phyloP scores from a whole-genome alignment of 164 flowering plant genomes.

The Umbilicus rupestris region DNA sequence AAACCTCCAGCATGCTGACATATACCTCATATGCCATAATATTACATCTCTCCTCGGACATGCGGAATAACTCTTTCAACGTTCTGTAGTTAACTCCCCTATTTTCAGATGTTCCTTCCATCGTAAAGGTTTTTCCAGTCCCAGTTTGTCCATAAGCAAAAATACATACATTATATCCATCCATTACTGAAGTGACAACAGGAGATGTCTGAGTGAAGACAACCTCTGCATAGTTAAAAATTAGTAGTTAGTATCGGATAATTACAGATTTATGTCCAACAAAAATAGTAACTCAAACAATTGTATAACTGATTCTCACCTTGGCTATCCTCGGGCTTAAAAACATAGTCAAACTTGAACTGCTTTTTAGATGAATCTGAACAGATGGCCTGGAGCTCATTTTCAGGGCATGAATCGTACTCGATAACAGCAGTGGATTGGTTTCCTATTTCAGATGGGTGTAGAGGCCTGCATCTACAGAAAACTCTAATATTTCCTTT shows the following conservation, averaged over 20 bases:
- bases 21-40: conserved; percentile 46
- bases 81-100: conserved; percentile 90
- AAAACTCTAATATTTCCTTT: conserved; percentile 87
- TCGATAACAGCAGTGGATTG: conserved; percentile 50
- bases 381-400: conserved; percentile 49
- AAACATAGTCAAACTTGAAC: conserved; percentile 77
- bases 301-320: conserved; percentile 31
- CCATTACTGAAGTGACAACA: conserved; percentile 66
- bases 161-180: conserved; percentile 85
- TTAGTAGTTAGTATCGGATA: not conserved
- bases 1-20: conserved; percentile 89
- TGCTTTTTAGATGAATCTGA: conserved; percentile 64
- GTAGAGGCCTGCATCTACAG: conserved; percentile 84
- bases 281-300: not conserved
- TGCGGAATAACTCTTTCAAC: conserved; percentile 57
- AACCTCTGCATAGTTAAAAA: conserved; percentile 31
- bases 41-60: conserved; percentile 38
- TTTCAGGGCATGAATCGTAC: conserved; percentile 49
- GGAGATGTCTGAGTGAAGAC: no score
- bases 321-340: conserved; percentile 64
- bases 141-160: conserved; percentile 96
- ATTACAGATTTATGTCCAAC: not conserved
- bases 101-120: no score
- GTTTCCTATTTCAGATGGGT: conserved; percentile 39
- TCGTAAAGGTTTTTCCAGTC: no score